A percentile compares a stretch with the other conserved stretches of the same genome.
Conservation (phyloP, 108 stramenopile species). For the Schizochytrium sp. region DNA sequence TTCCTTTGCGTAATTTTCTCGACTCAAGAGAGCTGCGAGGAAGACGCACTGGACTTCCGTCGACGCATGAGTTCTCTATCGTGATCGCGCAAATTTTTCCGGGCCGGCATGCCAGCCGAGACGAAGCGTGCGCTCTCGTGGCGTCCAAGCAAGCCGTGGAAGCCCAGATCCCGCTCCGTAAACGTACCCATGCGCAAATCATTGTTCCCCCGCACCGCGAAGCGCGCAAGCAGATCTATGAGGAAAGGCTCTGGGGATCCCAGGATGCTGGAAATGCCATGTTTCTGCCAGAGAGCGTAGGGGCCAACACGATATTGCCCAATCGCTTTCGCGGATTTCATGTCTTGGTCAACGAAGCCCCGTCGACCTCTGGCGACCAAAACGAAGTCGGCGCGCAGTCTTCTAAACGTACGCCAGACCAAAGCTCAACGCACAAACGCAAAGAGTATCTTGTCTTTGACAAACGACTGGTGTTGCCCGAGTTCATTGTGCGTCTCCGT, state of each 20-base stretch:
- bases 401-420: too few species aligned
- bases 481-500: conserved; percentile 34
- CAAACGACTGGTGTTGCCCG: conserved; percentile 30
- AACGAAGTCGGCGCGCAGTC: not conserved
- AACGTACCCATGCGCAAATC: conserved; percentile 21
- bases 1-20: not conserved
- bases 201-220: conserved; percentile 21
- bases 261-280: too few species aligned
- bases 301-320: not conserved
- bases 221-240: not conserved
- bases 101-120: not conserved
- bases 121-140: not conserved
- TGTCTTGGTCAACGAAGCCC: not conserved
- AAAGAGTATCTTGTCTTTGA: conserved; percentile 39
- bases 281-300: not conserved
- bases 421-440: not conserved
- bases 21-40: not conserved
- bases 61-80: not conserved
- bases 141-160: not conserved
- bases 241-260: not conserved
- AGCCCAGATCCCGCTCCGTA: not conserved
- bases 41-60: not conserved
- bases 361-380: not conserved
- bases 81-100: not conserved
- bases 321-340: not conserved